phyloP scores from a whole-genome alignment of 768 basidiomycete genomes.

The Erythrobasidium yunnanense region DNA sequence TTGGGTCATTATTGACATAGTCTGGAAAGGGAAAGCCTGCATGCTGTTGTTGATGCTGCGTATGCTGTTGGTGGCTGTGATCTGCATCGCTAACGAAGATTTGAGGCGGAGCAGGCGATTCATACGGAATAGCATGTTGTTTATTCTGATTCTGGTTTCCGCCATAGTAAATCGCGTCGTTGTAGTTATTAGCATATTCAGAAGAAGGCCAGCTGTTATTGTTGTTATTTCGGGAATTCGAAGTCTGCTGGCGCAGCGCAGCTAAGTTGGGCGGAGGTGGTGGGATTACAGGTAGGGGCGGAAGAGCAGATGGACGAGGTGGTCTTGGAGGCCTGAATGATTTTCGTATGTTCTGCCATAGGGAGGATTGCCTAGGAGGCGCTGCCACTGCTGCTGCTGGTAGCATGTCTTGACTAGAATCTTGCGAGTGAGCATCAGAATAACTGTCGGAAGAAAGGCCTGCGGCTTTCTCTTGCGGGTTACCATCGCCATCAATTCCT shows the following conservation, averaged over 20 bases:
- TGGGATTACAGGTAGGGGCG: neutral
- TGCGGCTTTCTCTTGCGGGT: neutral
- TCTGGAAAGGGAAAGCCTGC: no score
- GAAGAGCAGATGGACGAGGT: neutral
- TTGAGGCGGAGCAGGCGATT: neutral
- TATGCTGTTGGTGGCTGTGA: neutral
- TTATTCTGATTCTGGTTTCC: neutral
- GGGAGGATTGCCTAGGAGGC: neutral
- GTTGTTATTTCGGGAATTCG: neutral
- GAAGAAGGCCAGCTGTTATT: neutral
- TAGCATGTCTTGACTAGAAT: neutral
- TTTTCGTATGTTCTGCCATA: neutral
- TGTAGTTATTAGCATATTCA: no score
- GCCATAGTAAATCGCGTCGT: no score
- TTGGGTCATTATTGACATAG: no score
- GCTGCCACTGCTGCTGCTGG: neutral
- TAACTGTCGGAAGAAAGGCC: neutral
- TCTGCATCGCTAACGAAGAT: neutral
- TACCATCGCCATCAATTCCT: neutral
- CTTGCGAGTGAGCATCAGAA: neutral
- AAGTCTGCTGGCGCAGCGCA: constrained; percentile 1
- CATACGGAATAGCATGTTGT: neutral
- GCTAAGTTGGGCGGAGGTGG: neutral
- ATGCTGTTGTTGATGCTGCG: neutral
- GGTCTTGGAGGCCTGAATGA: constrained; percentile 1